Conservation (phyloP, 2,329 filamentous ascomycete species). For the Beauveria sp. region DNA sequence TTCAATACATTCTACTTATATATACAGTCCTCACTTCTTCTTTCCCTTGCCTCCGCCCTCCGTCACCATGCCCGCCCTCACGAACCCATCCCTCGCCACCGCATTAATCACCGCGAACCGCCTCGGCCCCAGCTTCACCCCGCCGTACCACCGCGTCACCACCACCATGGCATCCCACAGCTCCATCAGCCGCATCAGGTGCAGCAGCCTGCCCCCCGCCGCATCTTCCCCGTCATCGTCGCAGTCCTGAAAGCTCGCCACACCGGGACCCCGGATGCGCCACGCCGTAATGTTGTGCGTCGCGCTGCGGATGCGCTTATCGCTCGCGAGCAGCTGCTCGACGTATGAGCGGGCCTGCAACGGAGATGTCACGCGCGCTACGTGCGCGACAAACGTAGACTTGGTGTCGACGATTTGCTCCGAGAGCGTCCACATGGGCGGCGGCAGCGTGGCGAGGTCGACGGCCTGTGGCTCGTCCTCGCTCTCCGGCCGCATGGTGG, state of each 20-base stretch:
- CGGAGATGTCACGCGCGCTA: constrained; percentile 60
- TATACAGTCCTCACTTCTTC: constrained; percentile 21
- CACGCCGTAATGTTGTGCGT: constrained; percentile 96
- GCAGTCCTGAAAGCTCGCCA: constrained; percentile 70
- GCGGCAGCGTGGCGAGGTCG: constrained; percentile 21
- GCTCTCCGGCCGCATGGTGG: neutral
- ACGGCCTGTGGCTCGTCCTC: constrained; percentile 14
- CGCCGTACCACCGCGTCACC: constrained; percentile 92
- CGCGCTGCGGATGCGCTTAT: constrained; percentile 77
- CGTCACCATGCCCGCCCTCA: constrained; percentile 63
- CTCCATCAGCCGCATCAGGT: constrained; percentile 91
- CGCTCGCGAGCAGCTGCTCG: constrained; percentile 67
- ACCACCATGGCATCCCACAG: constrained; percentile 90
- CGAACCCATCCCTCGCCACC: constrained; percentile 74
- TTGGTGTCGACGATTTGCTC: constrained; percentile 71
- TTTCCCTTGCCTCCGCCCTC: constrained; percentile 42
- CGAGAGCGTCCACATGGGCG: constrained; percentile 64
- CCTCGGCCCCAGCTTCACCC: constrained; percentile 79
- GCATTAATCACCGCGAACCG: constrained; percentile 86
- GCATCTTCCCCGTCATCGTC: constrained; percentile 96
- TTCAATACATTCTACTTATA: neutral
- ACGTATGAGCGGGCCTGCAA: constrained; percentile 64
- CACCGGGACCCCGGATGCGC: constrained; percentile 60
- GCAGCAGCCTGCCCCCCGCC: constrained; percentile 75
- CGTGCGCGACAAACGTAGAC: constrained; percentile 79